A percentile compares a stretch with the other conserved stretches of the same genome.
Conservation (phyloP, 495 filamentous ascomycete species). For the Penicillium tannophilum region DNA sequence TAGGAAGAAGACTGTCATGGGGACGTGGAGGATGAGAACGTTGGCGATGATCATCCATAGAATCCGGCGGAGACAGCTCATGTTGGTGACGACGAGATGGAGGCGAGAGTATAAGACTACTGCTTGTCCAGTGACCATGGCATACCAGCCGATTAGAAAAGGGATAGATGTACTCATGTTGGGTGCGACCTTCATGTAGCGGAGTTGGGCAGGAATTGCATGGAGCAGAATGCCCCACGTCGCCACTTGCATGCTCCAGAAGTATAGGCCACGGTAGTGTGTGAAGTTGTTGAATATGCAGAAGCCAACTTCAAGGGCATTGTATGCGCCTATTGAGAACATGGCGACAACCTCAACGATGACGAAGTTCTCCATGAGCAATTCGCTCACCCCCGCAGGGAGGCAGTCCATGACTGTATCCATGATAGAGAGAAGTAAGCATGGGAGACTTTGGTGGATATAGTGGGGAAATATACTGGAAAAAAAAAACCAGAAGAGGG, state of each 20-base stretch:
- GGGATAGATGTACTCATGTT: slow-evolving; percentile 5
- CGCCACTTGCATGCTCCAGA: slow-evolving; percentile 39
- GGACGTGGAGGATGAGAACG: slow-evolving; percentile 46
- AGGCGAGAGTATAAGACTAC: slow-evolving; percentile 67
- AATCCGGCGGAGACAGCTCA: slow-evolving; percentile 41
- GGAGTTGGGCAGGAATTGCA: slow-evolving; percentile 16
- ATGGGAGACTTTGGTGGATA: not conserved
- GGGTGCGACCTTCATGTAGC: not conserved
- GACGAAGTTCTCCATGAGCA: slow-evolving; percentile 14
- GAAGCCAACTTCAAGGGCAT: slow-evolving; percentile 34
- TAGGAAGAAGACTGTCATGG: slow-evolving; percentile 54
- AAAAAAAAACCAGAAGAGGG: not conserved
- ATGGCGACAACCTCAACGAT: slow-evolving; percentile 16
- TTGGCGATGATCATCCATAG: slow-evolving; percentile 59
- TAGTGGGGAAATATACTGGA: not conserved
- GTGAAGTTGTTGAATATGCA: slow-evolving; percentile 39
- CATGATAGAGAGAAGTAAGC: slow-evolving; percentile 7
- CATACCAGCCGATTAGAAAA: slow-evolving; percentile 55
- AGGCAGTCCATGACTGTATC: slow-evolving; percentile 16
- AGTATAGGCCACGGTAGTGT: slow-evolving; percentile 39
- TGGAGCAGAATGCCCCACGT: slow-evolving; percentile 35
- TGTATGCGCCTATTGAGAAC: slow-evolving; percentile 32
- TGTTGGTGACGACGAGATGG: slow-evolving; percentile 55
- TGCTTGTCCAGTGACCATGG: slow-evolving; percentile 65
- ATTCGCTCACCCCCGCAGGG: slow-evolving; percentile 7